Evolutionary conservation across 306 rosid genomes (phyloP).

Genomic region (Hylodesmum podocarpum): DNA sequence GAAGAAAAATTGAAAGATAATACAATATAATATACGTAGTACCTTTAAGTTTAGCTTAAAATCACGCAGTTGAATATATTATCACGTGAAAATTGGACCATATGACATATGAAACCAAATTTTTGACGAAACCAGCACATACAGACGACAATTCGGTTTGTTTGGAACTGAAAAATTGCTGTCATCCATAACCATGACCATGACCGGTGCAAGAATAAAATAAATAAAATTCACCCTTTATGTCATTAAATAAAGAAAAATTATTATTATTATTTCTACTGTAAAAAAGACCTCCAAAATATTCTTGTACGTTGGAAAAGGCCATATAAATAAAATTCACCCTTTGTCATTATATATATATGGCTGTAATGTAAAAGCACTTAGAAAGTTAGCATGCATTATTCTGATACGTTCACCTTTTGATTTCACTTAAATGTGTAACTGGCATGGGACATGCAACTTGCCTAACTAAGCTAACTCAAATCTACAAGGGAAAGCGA

Average conservation of each 20-base stretch:
- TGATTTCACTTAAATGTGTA: not conserved
- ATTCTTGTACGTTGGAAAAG: too few species aligned
- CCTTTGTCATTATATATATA: too few species aligned
- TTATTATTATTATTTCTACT: too few species aligned
- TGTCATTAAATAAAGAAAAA: too few species aligned
- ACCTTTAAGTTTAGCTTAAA: not conserved
- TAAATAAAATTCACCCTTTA: too few species aligned
- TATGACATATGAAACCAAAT: not conserved
- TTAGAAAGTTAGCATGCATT: too few species aligned
- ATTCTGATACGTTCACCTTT: not conserved
- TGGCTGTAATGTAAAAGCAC: not conserved
- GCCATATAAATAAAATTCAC: too few species aligned
- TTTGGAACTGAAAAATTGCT: not conserved
- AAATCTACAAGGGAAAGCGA: not conserved
- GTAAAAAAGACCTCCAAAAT: too few species aligned
- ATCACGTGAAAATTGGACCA: constrained; percentile 17
- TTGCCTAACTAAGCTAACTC: not conserved
- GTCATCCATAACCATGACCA: not conserved
- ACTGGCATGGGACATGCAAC: not conserved
- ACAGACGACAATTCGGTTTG: not conserved
- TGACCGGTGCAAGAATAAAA: too few species aligned
- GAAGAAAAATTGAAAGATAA: not conserved
- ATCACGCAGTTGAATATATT: not conserved
- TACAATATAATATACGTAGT: too few species aligned
- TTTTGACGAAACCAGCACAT: not conserved